phyloP scores from a whole-genome alignment of 805 yeast species.

The Wickerhamomyces tratensis region DNA sequence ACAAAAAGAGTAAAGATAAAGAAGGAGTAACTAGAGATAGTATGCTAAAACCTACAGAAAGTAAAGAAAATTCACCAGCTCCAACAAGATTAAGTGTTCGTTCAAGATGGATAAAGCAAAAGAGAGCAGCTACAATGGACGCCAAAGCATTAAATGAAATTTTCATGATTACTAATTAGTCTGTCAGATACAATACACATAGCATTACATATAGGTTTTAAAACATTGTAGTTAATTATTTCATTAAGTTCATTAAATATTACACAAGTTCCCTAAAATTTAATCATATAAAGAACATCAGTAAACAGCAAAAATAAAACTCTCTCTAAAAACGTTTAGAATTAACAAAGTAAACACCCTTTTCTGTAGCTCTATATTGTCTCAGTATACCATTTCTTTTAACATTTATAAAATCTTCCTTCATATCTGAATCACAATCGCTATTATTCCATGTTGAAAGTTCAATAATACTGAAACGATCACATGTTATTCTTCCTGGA shows the following conservation, averaged over 20 bases:
- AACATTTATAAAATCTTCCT: neutral
- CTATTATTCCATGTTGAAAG: no score
- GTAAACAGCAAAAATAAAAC: no score
- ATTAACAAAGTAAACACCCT: no score
- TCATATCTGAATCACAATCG: no score
- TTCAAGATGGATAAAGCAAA: slow-evolving; percentile 81
- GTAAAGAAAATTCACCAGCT: slow-evolving; percentile 21
- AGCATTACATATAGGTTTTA: no score
- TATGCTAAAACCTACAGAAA: slow-evolving; percentile 29
- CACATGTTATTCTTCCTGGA: neutral
- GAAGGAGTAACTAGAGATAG: slow-evolving; percentile 28
- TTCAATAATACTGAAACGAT: neutral
- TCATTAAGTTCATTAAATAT: no score
- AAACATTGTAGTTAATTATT: no score
- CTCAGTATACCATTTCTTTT: neutral
- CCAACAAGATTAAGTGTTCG: slow-evolving; percentile 64
- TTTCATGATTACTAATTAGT: slow-evolving; percentile 64
- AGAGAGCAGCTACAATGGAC: slow-evolving; percentile 87
- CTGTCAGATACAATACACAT: no score
- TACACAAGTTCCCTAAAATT: no score
- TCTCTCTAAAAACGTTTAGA: no score
- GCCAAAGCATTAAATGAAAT: slow-evolving; percentile 84
- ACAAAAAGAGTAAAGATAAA: slow-evolving; percentile 17
- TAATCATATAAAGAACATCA: no score
- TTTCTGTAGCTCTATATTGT: no score